Evolutionary conservation across 768 basidiomycete species (phyloP).

Genomic region (Jaapia argillacea): DNA sequence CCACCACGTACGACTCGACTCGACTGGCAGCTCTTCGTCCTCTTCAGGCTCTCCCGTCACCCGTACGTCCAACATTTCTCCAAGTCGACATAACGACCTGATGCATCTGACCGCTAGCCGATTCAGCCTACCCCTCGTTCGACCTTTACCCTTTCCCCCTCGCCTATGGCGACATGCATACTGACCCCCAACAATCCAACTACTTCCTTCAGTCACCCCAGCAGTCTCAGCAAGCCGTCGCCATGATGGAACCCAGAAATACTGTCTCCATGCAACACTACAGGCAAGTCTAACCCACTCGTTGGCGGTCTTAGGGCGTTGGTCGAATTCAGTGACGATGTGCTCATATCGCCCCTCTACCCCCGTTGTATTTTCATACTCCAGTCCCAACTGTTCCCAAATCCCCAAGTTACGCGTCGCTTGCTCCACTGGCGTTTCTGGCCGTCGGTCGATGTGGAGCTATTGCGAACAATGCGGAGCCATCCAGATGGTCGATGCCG

Average conservation of each 20-base stretch:
- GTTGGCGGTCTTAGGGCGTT: neutral
- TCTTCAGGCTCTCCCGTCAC: slow-evolving; percentile 26
- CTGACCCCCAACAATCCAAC: slow-evolving; percentile 28
- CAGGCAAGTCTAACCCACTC: slow-evolving; percentile 38
- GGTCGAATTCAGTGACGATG: neutral
- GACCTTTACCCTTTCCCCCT: slow-evolving; percentile 48
- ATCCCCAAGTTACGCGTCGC: slow-evolving; percentile 79
- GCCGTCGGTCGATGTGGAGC: slow-evolving; percentile 78
- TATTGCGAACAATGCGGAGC: slow-evolving; percentile 85
- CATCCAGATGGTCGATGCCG: slow-evolving; percentile 79
- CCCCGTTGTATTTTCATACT: neutral
- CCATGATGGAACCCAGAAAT: slow-evolving; percentile 58
- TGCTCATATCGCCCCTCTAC: too few species aligned
- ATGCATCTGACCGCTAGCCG: neutral
- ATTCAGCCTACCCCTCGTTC: slow-evolving; percentile 51
- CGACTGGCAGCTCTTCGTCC: slow-evolving; percentile 49
- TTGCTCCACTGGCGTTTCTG: slow-evolving; percentile 58
- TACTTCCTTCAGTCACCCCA: slow-evolving; percentile 25
- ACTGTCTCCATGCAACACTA: slow-evolving; percentile 46
- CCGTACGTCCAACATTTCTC: too few species aligned
- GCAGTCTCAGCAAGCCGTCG: slow-evolving; percentile 33
- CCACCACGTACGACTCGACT: slow-evolving; percentile 53
- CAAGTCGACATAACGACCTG: slow-evolving; percentile 8
- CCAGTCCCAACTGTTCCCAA: slow-evolving; percentile 60
- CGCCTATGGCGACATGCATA: slow-evolving; percentile 34